phyloP scores from a whole-genome alignment of 345 rosid genomes.

The Lepidium didymum region DNA sequence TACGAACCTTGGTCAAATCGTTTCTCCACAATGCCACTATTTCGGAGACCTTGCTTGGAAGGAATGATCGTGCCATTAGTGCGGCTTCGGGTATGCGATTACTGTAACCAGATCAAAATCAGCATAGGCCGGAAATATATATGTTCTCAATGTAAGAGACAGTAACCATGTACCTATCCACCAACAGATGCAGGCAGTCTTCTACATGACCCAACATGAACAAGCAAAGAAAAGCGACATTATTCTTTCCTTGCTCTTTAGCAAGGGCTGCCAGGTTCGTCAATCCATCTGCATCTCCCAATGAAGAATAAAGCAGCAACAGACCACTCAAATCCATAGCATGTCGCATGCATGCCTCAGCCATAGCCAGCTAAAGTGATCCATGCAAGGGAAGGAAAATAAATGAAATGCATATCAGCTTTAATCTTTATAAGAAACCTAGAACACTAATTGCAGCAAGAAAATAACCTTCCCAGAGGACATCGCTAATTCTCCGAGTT shows the following conservation, averaged over 20 bases:
- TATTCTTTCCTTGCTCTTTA: constrained; percentile 89
- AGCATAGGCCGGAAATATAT: constrained; percentile 9
- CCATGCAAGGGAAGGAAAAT: constrained; percentile 11
- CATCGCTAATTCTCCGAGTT: constrained; percentile 84
- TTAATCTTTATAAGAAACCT: background rate
- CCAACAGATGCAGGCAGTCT: constrained; percentile 85
- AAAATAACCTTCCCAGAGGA: constrained; percentile 63
- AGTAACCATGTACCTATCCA: constrained; percentile 57
- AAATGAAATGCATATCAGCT: constrained; percentile 2
- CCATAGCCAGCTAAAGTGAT: constrained; percentile 77
- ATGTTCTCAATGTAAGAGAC: constrained; percentile 1
- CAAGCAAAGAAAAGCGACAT: constrained; percentile 87
- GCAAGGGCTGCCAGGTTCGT: constrained; percentile 65
- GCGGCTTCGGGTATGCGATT: constrained; percentile 99
- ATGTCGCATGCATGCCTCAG: constrained; percentile 84
- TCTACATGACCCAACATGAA: constrained; percentile 90
- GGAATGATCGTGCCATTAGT: constrained; percentile 92
- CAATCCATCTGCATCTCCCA: constrained; percentile 91
- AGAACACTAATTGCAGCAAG: constrained; percentile 4
- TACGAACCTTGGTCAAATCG: constrained; percentile 69
- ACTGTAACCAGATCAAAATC: constrained; percentile 43
- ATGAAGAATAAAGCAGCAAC: constrained; percentile 85
- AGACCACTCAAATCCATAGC: constrained; percentile 96
- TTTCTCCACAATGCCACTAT: constrained; percentile 91
- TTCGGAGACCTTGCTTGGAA: constrained; percentile 92